Base-by-base conservation (phyloP, 352 stramenopile species). In the Phytopythium montanum region DNA sequence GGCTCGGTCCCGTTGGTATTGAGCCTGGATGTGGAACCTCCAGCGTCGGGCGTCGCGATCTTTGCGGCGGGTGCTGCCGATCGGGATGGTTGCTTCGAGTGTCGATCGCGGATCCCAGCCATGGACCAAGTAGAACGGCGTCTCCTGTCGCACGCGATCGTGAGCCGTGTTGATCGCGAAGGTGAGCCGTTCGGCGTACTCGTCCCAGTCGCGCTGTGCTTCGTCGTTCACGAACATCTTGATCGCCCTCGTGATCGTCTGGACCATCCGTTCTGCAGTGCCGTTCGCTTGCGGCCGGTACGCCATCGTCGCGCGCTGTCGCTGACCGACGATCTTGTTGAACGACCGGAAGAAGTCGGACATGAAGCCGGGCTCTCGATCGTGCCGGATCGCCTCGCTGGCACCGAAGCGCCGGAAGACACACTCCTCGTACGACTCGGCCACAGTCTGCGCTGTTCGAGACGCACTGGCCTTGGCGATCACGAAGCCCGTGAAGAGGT, bases 201-300 rank as follows among this genome's bases (percentile, higher is more conserved):
- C 53, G 23, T 65, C 63, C 63, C 63, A 69, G 18, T 65, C 63
- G 13, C 49, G n/a, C n/a, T 69, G 58, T 1, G 59, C 57, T 9
- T 34, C 21, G 31, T 69, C 62, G 53, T 45, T 6, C 0, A 62
- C 36, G 26, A 52, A 56, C 26, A 52, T 57, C 31, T 57, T 60
- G 44, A 60, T 51, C 6, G 52, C 44, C 34, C 60, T 31, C 0
- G 33, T 60, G n/a, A 65, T 48, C 1, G 60, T 65, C 13, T 54
- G 38, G 3, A 65, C 62, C 25, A 50, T 62, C 0, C 51, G 44
- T 23, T 65, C 62, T 21, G 52, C 21, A 25, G 28, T 42, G 2
- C 56, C 56, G 36, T 61, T 69, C 1, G 57, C 44, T n/a, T 69
- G 52, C 10, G 57, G 57, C 18, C 57, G 23, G 16, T 69, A 69